These are phyloP conservation scores for Dryas drummondii DNA, from an alignment of 306 rosid species.

Conservation along the genomic window DNA sequence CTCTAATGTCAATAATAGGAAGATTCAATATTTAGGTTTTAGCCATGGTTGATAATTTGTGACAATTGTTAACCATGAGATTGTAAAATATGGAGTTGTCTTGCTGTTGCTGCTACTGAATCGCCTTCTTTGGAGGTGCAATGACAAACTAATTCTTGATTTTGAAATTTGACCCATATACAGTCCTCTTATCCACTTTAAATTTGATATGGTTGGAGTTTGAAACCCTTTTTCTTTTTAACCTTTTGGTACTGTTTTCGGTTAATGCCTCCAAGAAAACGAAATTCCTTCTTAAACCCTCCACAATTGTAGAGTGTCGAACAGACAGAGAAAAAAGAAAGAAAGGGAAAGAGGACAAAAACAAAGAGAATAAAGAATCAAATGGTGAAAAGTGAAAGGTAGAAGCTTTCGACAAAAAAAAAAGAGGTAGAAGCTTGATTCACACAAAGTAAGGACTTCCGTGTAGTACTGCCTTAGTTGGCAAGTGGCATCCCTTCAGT, in stretches of 20 bases:
- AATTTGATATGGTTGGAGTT: neutral
- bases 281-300: neutral
- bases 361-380: conserved; percentile 9
- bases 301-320: neutral
- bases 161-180: neutral
- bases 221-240: neutral
- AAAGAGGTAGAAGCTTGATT: neutral
- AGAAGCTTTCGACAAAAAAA: neutral
- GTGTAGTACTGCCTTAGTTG: neutral
- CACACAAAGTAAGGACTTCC: neutral
- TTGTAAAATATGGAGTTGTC: neutral
- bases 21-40: neutral
- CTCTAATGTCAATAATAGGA: conserved; percentile 7
- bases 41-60: neutral
- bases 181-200: conserved; percentile 1
- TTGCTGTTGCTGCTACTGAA: neutral
- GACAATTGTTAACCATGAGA: neutral
- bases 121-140: neutral
- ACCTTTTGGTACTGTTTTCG: neutral
- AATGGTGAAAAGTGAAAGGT: conserved; percentile 6
- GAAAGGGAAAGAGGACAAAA: neutral
- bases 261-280: neutral
- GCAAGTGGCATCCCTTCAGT: neutral
- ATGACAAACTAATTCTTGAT: neutral
- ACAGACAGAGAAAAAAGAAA: neutral